Conservation (phyloP, 2,329 filamentous ascomycete species). For the Lecanosticta acicola region DNA sequence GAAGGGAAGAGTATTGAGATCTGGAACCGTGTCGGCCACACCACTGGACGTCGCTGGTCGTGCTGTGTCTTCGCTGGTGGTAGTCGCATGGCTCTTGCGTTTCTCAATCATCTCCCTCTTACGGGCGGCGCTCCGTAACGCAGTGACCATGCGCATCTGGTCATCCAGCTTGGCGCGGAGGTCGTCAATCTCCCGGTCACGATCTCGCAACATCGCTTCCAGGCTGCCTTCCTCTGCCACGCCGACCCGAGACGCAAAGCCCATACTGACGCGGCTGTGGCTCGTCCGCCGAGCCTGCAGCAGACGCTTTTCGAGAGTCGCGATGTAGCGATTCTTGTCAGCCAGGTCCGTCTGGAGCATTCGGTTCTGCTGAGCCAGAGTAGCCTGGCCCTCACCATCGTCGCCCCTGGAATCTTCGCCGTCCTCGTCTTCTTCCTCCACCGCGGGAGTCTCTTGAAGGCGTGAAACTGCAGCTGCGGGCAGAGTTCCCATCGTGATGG, state of each 20-base stretch:
- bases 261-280: constrained; percentile 77
- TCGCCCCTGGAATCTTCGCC: constrained; percentile 51
- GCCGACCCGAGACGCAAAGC: constrained; percentile 49
- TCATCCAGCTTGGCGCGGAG: constrained; percentile 85
- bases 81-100: constrained; percentile 19
- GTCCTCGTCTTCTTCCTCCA: constrained; percentile 41
- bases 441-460: constrained; percentile 31
- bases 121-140: constrained; percentile 75
- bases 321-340: constrained; percentile 97
- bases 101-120: constrained; percentile 62
- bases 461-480: constrained; percentile 27
- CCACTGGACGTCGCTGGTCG: constrained; percentile 14
- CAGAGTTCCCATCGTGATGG: constrained; percentile 28
- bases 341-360: constrained; percentile 89
- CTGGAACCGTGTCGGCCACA: constrained; percentile 17
- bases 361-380: constrained; percentile 74
- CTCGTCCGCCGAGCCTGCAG: constrained; percentile 86
- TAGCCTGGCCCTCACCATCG: constrained; percentile 83
- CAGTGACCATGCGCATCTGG: constrained; percentile 88
- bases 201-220: constrained; percentile 69
- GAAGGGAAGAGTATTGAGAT: constrained; percentile 15
- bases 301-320: constrained; percentile 84
- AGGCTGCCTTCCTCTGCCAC: constrained; percentile 65
- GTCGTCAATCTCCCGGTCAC: constrained; percentile 87
- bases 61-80: constrained; percentile 17